Evolutionary conservation across 345 rosid species (phyloP).

Genomic region (Camelina sativa): DNA sequence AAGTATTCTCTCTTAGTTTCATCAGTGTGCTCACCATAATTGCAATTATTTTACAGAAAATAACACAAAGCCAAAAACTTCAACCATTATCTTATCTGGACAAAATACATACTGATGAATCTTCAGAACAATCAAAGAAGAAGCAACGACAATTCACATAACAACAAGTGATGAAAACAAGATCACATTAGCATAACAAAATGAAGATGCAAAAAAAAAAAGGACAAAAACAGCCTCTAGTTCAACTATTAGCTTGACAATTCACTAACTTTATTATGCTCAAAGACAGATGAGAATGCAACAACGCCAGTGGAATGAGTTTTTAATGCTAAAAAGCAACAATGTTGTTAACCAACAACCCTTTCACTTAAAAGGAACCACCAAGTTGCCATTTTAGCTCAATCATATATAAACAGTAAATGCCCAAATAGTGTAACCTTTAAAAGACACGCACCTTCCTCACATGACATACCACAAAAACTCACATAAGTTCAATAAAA

Average conservation of each 20-base stretch:
- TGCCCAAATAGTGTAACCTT: neutral
- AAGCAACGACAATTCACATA: neutral
- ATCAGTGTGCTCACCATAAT: neutral
- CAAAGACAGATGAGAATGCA: neutral
- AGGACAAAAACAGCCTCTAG: neutral
- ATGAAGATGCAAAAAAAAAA: neutral
- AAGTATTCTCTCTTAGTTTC: neutral
- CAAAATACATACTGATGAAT: neutral
- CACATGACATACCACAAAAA: neutral
- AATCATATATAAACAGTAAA: neutral
- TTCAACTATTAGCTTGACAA: neutral
- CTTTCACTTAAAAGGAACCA: neutral
- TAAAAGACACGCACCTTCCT: neutral
- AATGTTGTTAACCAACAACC: neutral
- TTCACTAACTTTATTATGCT: neutral
- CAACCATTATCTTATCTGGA: neutral
- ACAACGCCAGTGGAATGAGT: neutral
- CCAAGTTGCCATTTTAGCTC: slow-evolving; percentile 10
- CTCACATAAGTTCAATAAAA: neutral
- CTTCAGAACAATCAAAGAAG: slow-evolving; percentile 13
- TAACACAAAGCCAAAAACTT: slow-evolving; percentile 2
- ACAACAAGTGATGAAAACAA: neutral
- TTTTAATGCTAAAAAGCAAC: neutral
- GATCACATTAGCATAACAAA: neutral
- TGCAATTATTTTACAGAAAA: neutral